A percentile compares a stretch with the other conserved stretches of the same genome.
Evolutionary conservation across 192 early-diverging fungal genomes (phyloP).

Genomic region (Endogone sp.): DNA sequence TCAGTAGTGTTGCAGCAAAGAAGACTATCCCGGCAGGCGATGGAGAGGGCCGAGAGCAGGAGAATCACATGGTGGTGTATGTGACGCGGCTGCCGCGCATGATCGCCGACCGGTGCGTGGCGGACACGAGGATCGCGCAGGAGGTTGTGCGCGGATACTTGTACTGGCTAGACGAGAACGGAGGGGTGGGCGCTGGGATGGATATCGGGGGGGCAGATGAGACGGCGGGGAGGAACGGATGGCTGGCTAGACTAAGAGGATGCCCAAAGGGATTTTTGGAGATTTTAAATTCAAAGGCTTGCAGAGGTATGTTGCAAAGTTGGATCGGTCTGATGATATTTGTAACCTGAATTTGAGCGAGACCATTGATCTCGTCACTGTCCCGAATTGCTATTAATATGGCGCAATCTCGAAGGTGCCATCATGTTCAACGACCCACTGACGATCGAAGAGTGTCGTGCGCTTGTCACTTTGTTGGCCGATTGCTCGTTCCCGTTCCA

Average conservation of each 20-base stretch:
- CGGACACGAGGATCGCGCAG: constrained; percentile 37
- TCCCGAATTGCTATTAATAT: too few relatives aligned
- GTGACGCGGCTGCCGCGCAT: constrained; percentile 45
- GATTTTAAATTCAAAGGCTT: constrained; percentile 72
- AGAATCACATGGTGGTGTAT: constrained; percentile 2
- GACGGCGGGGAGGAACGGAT: constrained; percentile 1
- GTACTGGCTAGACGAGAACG: constrained; percentile 36
- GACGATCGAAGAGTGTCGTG: constrained; percentile 36
- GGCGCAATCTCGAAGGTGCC: too few relatives aligned
- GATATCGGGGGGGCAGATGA: neutral
- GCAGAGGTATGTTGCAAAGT: constrained; percentile 36
- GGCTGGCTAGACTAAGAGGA: constrained; percentile 23
- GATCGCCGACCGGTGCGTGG: constrained; percentile 60
- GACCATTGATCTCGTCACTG: neutral
- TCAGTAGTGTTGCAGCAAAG: too few relatives aligned
- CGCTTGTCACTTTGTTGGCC: constrained; percentile 46
- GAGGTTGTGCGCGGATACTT: constrained; percentile 49
- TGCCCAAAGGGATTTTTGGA: constrained; percentile 64
- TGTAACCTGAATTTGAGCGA: constrained; percentile 1
- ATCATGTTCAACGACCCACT: constrained; percentile 76
- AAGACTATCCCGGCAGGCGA: neutral
- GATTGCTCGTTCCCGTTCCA: constrained; percentile 61
- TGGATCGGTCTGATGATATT: constrained; percentile 8
- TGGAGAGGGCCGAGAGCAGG: neutral
- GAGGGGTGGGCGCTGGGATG: neutral